Conservation (phyloP, 768 basidiomycete genomes). For the Rhodotorula diobovata region DNA sequence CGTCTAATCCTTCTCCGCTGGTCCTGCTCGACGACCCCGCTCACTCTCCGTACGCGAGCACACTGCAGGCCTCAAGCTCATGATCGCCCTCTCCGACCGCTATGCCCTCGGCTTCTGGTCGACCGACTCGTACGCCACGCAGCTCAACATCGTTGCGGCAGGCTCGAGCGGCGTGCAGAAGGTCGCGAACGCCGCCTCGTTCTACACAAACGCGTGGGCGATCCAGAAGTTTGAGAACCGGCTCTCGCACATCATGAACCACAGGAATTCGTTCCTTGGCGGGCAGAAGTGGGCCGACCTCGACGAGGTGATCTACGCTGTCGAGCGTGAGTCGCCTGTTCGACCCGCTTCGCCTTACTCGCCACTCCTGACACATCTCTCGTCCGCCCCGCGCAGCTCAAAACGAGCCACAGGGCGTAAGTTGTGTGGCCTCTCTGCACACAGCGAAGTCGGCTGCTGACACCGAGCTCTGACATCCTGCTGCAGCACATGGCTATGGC, state of each 20-base stretch:
- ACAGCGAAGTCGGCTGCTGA: too few species aligned
- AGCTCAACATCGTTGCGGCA: conserved; percentile 38
- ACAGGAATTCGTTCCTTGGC: conserved; percentile 40
- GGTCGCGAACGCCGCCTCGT: conserved; percentile 37
- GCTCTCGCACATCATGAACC: conserved; percentile 39
- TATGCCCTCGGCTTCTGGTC: conserved; percentile 45
- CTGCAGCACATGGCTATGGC: conserved; percentile 38
- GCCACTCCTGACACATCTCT: neutral
- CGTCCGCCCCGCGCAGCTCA: conserved; percentile 26
- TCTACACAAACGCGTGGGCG: conserved; percentile 39
- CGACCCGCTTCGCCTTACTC: neutral
- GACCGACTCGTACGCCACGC: conserved; percentile 42
- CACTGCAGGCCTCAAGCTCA: conserved; percentile 40
- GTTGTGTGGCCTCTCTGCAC: neutral
- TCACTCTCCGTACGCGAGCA: neutral
- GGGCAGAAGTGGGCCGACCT: conserved; percentile 41
- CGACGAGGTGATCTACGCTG: conserved; percentile 41
- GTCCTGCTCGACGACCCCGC: neutral
- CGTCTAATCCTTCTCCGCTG: neutral
- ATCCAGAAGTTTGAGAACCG: conserved; percentile 39
- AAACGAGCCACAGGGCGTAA: conserved; percentile 42
- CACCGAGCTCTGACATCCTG: too few species aligned
- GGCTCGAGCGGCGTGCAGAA: conserved; percentile 37
- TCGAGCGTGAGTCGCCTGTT: conserved; percentile 17
- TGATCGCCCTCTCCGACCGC: conserved; percentile 44